Conservation (phyloP, 495 filamentous ascomycete genomes). For the Haplographium delicatum region DNA sequence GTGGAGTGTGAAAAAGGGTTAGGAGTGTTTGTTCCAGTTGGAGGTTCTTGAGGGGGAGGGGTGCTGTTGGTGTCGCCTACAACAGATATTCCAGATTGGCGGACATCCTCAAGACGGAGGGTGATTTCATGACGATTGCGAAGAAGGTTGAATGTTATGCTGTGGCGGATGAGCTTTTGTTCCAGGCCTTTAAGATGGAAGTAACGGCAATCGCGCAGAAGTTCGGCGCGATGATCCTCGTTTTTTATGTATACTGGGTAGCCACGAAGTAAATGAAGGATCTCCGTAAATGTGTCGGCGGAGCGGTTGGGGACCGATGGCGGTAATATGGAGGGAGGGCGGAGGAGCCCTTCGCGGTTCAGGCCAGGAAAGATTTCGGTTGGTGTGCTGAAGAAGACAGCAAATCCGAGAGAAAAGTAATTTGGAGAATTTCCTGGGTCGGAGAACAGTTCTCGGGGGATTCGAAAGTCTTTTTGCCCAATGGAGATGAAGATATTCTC, state of each 20-base stretch:
- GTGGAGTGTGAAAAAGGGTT: background rate
- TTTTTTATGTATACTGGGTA: conserved; percentile 77
- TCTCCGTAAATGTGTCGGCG: conserved; percentile 72
- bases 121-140: conserved; percentile 68
- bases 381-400: conserved; percentile 78
- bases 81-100: conserved; percentile 75
- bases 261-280: conserved; percentile 82
- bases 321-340: conserved; percentile 80
- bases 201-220: conserved; percentile 85
- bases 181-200: conserved; percentile 90
- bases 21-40: background rate
- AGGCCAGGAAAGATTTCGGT: conserved; percentile 83
- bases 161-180: conserved; percentile 76
- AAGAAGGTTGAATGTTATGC: conserved; percentile 69
- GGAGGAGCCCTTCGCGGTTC: conserved; percentile 71
- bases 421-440: conserved; percentile 84
- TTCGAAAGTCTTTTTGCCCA: conserved; percentile 78
- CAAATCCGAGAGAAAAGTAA: conserved; percentile 92
- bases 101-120: conserved; percentile 76
- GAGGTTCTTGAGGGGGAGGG: background rate
- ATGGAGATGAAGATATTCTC: conserved; percentile 89
- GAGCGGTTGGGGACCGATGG: conserved; percentile 76
- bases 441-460: conserved; percentile 83
- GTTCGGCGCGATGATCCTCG: conserved; percentile 69
- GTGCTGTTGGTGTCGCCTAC: conserved; percentile 33